Percentiles rank a stretch among this genome's conserved stretches.
These are phyloP conservation scores for Huiozyma naganishii DNA, from an alignment of 805 yeast genomes.

Conservation along the genomic window DNA sequence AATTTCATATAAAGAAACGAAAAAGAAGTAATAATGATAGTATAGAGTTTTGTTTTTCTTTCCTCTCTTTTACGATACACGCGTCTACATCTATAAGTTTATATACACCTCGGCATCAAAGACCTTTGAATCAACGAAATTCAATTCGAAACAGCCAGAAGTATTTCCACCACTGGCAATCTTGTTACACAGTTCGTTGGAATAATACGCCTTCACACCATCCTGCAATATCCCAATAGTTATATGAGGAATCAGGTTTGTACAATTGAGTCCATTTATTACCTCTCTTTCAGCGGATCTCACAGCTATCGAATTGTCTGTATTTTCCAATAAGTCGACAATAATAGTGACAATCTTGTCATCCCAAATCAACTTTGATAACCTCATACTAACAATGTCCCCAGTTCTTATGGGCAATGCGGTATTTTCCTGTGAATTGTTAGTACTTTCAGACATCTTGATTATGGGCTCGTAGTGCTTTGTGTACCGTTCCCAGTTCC, in stretches of 20 bases:
- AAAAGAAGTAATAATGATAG: too few relatives aligned
- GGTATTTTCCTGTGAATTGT: slow-evolving; percentile 1
- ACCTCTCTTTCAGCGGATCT: slow-evolving; percentile 6
- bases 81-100: slow-evolving; percentile 6
- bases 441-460: slow-evolving; percentile 1
- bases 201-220: slow-evolving; percentile 39
- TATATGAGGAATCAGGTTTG: slow-evolving; percentile 49
- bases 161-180: slow-evolving; percentile 1
- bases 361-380: slow-evolving; percentile 41
- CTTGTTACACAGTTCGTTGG: slow-evolving; percentile 33
- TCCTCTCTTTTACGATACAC: too few relatives aligned
- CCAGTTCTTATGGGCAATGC: slow-evolving; percentile 7
- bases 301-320: slow-evolving; percentile 5
- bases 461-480: slow-evolving; percentile 12
- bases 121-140: slow-evolving; percentile 6
- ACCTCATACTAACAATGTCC: slow-evolving; percentile 30
- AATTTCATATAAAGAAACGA: too few relatives aligned
- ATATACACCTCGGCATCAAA: slow-evolving; percentile 14
- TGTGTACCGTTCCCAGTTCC: slow-evolving; percentile 21
- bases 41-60: too few relatives aligned
- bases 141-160: slow-evolving; percentile 2
- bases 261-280: slow-evolving; percentile 20
- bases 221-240: slow-evolving; percentile 54
- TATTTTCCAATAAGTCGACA: slow-evolving; percentile 27
- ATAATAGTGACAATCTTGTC: slow-evolving; percentile 42